Base-by-base conservation (phyloP, 768 basidiomycete genomes). In the Suillus brevipes region DNA sequence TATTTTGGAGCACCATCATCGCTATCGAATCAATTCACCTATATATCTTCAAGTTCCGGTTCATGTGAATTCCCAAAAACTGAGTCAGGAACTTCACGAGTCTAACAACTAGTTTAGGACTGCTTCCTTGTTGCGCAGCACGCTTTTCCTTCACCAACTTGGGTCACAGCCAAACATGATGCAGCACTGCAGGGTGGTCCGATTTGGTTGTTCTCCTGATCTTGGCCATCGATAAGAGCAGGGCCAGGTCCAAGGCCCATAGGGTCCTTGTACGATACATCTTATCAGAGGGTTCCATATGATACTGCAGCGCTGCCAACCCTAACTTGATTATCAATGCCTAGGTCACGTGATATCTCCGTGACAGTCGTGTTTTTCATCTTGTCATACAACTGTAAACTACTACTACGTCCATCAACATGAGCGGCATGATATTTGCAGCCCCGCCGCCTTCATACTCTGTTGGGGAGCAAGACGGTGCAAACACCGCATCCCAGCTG, bases 371-470 rank as follows among this genome's bases (percentile, higher is more conserved):
- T 53, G 52, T 53, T 53, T 18, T 18, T 53, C 10, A 16, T 52
- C 25, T 16, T 31, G 10, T 16, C 50, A 16, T 25, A 16, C 18
- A 52, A 61, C 28, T 28, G 28, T 28, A 31, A 31, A 31, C 31
- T 28, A 38, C 16, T 18, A 37, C 34, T n/a, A 60, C 62, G 23
- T 60, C 56, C 47, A 18, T 20, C 52, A 47, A 14, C 62, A 71
- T 72, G 64, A 77, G 47, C 37, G 57, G 57, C 38, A 79, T 81
- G 80, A 74, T 74, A n/a, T 74, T 78, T 64, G 72, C 74, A 42
- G 72, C 75, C 57, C 68, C 74, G 47, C 68, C 74, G 47, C 68
- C 72, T 23, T 69, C 75, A 2, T 70, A 68, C 66, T 56, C 67
- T 57, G 66, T 64, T 18, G 65, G 65, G 18, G 78, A 77, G 65